These are phyloP conservation scores for Mycena vitilis DNA, from an alignment of 768 basidiomycete species.

Conservation along the genomic window DNA sequence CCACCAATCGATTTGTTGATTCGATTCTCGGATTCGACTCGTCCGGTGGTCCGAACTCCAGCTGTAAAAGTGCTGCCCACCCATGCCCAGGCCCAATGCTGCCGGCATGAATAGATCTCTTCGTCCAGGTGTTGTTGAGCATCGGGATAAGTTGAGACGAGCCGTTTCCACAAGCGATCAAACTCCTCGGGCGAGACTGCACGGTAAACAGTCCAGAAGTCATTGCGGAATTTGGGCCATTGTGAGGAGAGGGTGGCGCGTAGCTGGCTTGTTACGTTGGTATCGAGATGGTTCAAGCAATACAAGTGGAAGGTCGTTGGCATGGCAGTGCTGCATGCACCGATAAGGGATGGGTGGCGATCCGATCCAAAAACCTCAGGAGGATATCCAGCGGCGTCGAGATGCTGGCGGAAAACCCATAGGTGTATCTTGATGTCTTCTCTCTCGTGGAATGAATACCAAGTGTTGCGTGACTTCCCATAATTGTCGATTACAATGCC, in stretches of 20 bases:
- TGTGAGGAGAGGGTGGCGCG: slow-evolving; percentile 33
- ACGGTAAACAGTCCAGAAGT: slow-evolving; percentile 46
- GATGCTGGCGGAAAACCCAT: slow-evolving; percentile 43
- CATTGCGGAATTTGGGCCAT: slow-evolving; percentile 39
- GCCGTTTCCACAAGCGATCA: slow-evolving; percentile 37
- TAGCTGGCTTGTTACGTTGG: slow-evolving; percentile 43
- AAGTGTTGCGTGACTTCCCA: slow-evolving; percentile 21
- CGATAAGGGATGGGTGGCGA: slow-evolving; percentile 38
- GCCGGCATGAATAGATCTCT: slow-evolving; percentile 42
- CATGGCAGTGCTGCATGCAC: slow-evolving; percentile 28
- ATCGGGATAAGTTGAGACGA: slow-evolving; percentile 32
- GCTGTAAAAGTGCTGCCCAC: slow-evolving; percentile 25
- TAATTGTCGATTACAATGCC: slow-evolving; percentile 24
- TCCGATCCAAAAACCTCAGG: slow-evolving; percentile 42
- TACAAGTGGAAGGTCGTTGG: slow-evolving; percentile 42
- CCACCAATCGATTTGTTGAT: slow-evolving; percentile 27
- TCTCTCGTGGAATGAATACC: slow-evolving; percentile 42
- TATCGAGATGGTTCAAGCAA: slow-evolving; percentile 46
- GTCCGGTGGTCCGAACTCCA: slow-evolving; percentile 21
- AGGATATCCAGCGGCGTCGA: slow-evolving; percentile 28
- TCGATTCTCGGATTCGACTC: slow-evolving; percentile 19
- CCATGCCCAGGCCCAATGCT: slow-evolving; percentile 27
- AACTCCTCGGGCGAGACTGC: slow-evolving; percentile 48
- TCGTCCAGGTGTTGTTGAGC: slow-evolving; percentile 37
- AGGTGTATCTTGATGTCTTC: slow-evolving; percentile 38